Evolutionary conservation across 108 stramenopile genomes (phyloP).

Genomic region (Thalassiosira profunda): DNA sequence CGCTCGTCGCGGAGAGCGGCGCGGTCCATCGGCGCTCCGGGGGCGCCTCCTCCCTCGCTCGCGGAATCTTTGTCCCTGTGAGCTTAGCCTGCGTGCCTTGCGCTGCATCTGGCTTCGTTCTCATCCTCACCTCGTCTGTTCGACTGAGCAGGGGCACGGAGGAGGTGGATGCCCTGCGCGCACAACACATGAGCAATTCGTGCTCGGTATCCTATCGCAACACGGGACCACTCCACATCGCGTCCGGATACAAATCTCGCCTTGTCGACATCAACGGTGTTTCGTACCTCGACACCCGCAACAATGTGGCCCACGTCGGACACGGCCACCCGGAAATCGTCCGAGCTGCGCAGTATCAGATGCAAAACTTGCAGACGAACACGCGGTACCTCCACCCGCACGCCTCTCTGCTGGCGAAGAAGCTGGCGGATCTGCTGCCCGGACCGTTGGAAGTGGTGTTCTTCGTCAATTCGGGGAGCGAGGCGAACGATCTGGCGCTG

Average conservation of each 20-base stretch:
- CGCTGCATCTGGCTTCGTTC: too few species aligned
- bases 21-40: too few species aligned
- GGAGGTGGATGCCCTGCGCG: conserved; percentile 55
- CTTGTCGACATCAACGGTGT: conserved; percentile 71
- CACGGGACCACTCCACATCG: conserved; percentile 62
- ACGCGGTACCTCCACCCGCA: conserved; percentile 95
- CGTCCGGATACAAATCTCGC: conserved; percentile 54
- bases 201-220: conserved; percentile 83
- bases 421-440: conserved; percentile 62
- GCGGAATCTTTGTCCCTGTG: too few species aligned
- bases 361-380: conserved; percentile 86
- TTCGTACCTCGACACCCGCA: conserved; percentile 87
- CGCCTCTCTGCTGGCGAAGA: conserved; percentile 63
- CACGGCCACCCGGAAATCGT: conserved; percentile 84
- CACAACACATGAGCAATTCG: conserved; percentile 57
- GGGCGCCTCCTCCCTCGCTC: too few species aligned
- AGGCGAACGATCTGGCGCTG: conserved; percentile 98
- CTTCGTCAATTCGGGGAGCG: conserved; percentile 96
- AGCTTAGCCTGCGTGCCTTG: too few species aligned
- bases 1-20: too few species aligned
- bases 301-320: conserved; percentile 94
- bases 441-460: conserved; percentile 79
- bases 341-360: conserved; percentile 68
- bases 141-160: too few species aligned
- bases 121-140: too few species aligned